These are phyloP conservation scores for Globisporangium paddicum DNA, from an alignment of 352 stramenopile genomes.

Conservation along the genomic window DNA sequence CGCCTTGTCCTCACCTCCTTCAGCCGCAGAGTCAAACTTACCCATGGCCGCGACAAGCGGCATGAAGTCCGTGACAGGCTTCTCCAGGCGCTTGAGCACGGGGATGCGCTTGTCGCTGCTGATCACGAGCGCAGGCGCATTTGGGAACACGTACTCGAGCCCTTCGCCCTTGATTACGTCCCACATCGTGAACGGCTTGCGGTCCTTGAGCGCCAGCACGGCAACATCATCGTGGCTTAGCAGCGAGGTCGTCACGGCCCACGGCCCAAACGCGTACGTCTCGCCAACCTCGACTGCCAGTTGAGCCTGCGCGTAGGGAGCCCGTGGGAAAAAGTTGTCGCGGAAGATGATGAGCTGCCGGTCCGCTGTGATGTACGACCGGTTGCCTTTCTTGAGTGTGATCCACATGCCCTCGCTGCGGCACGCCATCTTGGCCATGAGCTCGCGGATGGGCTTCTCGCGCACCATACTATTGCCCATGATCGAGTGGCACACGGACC, in stretches of 20 bases:
- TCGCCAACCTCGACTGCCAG: constrained; percentile 26
- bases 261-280: constrained; percentile 50
- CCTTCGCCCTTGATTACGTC: constrained; percentile 44
- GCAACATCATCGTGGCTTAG: constrained; percentile 18
- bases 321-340: constrained; percentile 57
- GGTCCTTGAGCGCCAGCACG: constrained; percentile 20
- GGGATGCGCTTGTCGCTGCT: constrained; percentile 48
- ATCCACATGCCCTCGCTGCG: constrained; percentile 57
- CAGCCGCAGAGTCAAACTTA: constrained; percentile 21
- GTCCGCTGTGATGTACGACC: constrained; percentile 67
- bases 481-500: constrained; percentile 66
- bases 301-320: constrained; percentile 16
- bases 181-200: constrained; percentile 47
- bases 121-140: constrained; percentile 47
- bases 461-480: constrained; percentile 85
- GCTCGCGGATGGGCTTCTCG: constrained; percentile 74
- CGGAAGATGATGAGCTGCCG: constrained; percentile 75
- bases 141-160: constrained; percentile 60
- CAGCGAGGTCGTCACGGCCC: constrained; percentile 39
- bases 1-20: not conserved
- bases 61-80: constrained; percentile 70
- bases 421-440: constrained; percentile 65
- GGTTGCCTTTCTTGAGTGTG: constrained; percentile 81
- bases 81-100: constrained; percentile 55
- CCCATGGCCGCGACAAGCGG: constrained; percentile 53